Evolutionary conservation across 2,329 filamentous ascomycete genomes (phyloP), one percentile per base, ranked within the genome.

Genomic region (Ophiobolus disseminans): DNA sequence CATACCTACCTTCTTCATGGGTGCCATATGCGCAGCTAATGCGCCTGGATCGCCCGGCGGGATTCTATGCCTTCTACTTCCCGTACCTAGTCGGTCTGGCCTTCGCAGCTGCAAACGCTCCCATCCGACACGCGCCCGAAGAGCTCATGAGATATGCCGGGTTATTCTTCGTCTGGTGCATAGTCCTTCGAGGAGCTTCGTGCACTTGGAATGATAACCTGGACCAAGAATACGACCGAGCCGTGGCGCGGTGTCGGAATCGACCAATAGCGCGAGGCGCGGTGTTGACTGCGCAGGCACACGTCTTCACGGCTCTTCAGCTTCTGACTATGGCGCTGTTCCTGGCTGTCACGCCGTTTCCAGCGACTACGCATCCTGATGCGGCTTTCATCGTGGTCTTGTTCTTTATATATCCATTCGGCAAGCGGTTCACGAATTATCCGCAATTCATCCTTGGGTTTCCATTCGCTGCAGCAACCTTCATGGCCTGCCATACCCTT

Each of bases 181-280:
- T 78, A 4, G 20, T 57, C 23, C 40, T 45, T 4, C 47, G 45
- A 40, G 40, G 38, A 22, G 43, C 49, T 5, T 55, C 43, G 20
- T 84, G 82, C 60, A 75, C 80, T 0, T 83, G 82, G 70, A 84
- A 85, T 60, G 82, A 84, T 57, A 75, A 78, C 25, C 76, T 80
- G 65, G 82, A 85, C 56, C 75, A 77, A 38, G 78, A 81, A 35
- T 70, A 82, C 41, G 82, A 85, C 57, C 77, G 79, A 3, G 71
- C 78, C 50, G 80, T 63, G 16, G 45, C 37, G 14, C 55, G 56
- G 23, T 52, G 45, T 44, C 43, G 44, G 17, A 42, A 38, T 26
- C 39, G 44, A 16, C 53, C 50, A 16, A 38, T 62, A 54, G 78
- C 80, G 10, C 68, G 80, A 44, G 75, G 77, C n/a, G 80, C 80